Conservation (phyloP, 169 alveolate species). For the Cryptosporidium canis region DNA sequence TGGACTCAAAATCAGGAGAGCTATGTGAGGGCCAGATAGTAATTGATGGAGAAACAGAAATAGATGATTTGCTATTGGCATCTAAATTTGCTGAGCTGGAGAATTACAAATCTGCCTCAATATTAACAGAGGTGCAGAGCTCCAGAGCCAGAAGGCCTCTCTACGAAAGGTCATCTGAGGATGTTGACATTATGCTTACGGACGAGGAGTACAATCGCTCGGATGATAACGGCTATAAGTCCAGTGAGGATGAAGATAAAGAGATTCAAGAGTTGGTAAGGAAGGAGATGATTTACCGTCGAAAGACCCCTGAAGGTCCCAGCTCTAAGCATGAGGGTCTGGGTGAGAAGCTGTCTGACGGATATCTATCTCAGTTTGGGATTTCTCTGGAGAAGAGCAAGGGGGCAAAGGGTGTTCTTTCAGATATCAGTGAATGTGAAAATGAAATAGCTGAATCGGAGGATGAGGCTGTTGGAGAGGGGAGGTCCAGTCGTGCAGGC, state of each 20-base stretch:
- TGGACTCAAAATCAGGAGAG: not conserved
- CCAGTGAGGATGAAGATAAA: slow-evolving; percentile 17
- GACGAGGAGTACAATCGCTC: slow-evolving; percentile 12
- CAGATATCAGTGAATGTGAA: slow-evolving; percentile 28
- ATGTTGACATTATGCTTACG: slow-evolving; percentile 7
- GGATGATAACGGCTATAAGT: slow-evolving; percentile 10
- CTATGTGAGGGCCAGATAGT: slow-evolving; percentile 5
- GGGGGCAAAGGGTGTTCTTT: not conserved
- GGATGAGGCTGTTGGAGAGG: not conserved
- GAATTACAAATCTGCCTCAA: slow-evolving; percentile 3
- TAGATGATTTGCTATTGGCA: slow-evolving; percentile 55
- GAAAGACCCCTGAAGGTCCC: not conserved
- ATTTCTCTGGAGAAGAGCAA: not conserved
- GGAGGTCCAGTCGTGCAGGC: not conserved
- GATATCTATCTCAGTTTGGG: slow-evolving; percentile 45
- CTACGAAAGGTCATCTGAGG: not conserved
- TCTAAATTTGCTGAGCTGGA: slow-evolving; percentile 67
- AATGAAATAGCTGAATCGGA: not conserved
- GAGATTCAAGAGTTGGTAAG: slow-evolving; percentile 49
- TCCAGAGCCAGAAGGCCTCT: not conserved
- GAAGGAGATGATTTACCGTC: slow-evolving; percentile 48
- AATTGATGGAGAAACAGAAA: slow-evolving; percentile 66
- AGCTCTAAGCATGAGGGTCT: not conserved
- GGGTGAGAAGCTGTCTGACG: slow-evolving; percentile 26
- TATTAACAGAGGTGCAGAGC: not conserved